These are phyloP conservation scores for Xerocomellus dryophilus DNA, from an alignment of 768 basidiomycete genomes.

Conservation along the genomic window DNA sequence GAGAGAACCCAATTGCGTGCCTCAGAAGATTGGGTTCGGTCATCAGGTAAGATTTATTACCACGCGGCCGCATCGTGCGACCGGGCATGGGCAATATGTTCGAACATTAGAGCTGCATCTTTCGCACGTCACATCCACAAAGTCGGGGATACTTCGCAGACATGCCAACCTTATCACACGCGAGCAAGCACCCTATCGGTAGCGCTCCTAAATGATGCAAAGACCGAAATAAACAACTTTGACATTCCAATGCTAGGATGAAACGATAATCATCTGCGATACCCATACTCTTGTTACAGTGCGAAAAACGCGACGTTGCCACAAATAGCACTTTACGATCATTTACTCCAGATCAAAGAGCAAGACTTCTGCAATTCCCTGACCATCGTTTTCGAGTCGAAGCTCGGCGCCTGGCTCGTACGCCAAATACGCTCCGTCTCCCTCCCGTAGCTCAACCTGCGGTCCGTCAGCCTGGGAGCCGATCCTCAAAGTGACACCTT, in stretches of 20 bases:
- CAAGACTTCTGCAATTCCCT: conserved; percentile 66
- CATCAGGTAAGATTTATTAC: not conserved
- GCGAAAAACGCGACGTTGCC: not conserved
- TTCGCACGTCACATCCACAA: not conserved
- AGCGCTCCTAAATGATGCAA: not conserved
- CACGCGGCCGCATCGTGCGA: not conserved
- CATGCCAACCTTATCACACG: not conserved
- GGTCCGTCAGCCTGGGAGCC: conserved; percentile 37
- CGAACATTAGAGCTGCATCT: not conserved
- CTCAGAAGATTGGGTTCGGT: not conserved
- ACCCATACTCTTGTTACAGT: not conserved
- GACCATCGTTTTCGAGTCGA: conserved; percentile 62
- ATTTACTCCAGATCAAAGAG: conserved; percentile 73
- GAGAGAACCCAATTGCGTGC: not conserved
- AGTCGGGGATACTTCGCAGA: not conserved
- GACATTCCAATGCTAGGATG: conserved; percentile 2
- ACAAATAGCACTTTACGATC: no score
- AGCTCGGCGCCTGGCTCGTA: conserved; percentile 37
- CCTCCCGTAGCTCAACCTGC: conserved; percentile 66
- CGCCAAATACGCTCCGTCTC: conserved; percentile 80
- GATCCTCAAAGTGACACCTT: conserved; percentile 59
- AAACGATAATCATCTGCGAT: conserved; percentile 6
- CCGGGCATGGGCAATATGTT: not conserved
- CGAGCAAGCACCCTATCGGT: not conserved
- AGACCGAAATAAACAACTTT: not conserved